Conservation (phyloP, 2,329 filamentous ascomycete genomes). For the Aspergillus texensis region DNA sequence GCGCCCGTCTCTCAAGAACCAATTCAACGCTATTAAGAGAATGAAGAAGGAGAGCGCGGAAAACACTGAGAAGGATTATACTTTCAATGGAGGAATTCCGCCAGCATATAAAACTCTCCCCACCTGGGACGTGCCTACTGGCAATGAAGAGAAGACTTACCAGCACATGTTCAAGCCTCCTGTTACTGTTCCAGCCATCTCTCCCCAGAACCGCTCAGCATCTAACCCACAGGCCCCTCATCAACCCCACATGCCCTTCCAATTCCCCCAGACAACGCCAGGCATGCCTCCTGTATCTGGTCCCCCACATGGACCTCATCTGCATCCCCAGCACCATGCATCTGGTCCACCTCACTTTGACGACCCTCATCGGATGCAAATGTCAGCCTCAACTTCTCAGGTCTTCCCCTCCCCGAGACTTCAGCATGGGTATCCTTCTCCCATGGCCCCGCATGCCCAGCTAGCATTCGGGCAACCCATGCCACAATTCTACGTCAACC, state of each 20-base stretch:
- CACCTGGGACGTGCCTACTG: conserved; percentile 75
- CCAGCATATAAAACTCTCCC: conserved; percentile 82
- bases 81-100: conserved; percentile 78
- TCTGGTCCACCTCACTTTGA: conserved; percentile 70
- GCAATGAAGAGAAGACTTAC: conserved; percentile 76
- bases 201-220: conserved; percentile 67
- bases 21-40: conserved; percentile 69
- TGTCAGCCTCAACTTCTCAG: conserved; percentile 79
- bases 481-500: conserved; percentile 70
- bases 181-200: conserved; percentile 63
- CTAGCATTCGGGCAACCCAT: conserved; percentile 73
- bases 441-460: conserved; percentile 69
- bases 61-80: conserved; percentile 63
- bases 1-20: conserved; percentile 55
- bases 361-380: conserved; percentile 84
- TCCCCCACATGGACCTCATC: conserved; percentile 75
- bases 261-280: conserved; percentile 75
- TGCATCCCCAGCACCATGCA: conserved; percentile 73
- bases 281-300: conserved; percentile 69
- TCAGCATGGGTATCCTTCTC: conserved; percentile 68
- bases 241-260: conserved; percentile 80
- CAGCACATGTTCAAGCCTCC: conserved; percentile 76
- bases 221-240: conserved; percentile 72
- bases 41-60: conserved; percentile 66
- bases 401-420: conserved; percentile 85